phyloP scores from a whole-genome alignment of 139 green algal genomes.

The Picochlorum sp. region DNA sequence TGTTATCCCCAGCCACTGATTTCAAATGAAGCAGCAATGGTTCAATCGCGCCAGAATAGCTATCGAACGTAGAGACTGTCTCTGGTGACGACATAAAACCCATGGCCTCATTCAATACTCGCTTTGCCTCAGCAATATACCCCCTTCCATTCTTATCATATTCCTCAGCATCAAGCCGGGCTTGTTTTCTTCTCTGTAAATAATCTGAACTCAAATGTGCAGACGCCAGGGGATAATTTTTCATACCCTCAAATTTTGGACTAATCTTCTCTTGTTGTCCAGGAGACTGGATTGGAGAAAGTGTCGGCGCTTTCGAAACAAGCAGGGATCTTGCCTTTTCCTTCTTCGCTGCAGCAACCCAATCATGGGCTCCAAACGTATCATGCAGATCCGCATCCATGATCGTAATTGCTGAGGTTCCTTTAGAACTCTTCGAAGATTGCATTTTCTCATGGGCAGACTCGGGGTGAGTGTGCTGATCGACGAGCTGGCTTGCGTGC shows the following conservation, averaged over 20 bases:
- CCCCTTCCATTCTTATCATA: constrained; percentile 1
- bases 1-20: constrained; percentile 15
- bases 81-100: neutral
- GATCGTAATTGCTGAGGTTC: neutral
- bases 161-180: neutral
- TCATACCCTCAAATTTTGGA: no score
- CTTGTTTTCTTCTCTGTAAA: constrained; percentile 2
- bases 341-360: neutral
- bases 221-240: neutral
- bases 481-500: neutral
- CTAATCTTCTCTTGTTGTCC: no score
- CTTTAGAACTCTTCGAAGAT: no score
- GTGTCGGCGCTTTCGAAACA: neutral
- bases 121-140: constrained; percentile 35
- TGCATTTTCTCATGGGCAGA: no score
- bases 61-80: neutral
- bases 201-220: neutral
- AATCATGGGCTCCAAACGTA: constrained; percentile 28
- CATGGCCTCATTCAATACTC: constrained; percentile 25
- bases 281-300: no score
- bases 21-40: constrained; percentile 28
- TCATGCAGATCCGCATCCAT: constrained; percentile 30
- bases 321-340: neutral
- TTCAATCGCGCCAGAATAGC: constrained; percentile 29
- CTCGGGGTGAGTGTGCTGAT: neutral